These are phyloP conservation scores for Fusarium nurragi DNA, from an alignment of 2,329 filamentous ascomycete species.

Conservation along the genomic window DNA sequence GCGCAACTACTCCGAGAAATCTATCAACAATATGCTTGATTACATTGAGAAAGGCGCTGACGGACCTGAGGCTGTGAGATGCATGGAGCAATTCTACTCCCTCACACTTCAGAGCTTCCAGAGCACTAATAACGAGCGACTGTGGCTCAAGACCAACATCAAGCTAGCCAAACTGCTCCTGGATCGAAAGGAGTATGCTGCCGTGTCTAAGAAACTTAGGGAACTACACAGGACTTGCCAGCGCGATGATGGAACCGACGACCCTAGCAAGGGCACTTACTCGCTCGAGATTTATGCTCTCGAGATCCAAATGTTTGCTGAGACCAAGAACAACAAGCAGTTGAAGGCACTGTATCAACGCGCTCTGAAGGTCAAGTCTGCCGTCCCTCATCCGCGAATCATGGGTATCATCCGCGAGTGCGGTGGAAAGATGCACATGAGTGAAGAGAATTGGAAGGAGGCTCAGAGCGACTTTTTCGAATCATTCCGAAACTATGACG, in stretches of 20 bases:
- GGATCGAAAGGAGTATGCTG: slow-evolving; percentile 86
- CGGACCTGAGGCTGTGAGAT: slow-evolving; percentile 73
- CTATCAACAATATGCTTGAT: slow-evolving; percentile 99
- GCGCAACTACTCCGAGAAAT: slow-evolving; percentile 98
- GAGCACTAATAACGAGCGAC: slow-evolving; percentile 93
- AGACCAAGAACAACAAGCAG: slow-evolving; percentile 97
- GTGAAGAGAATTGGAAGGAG: slow-evolving; percentile 98
- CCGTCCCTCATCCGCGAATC: slow-evolving; percentile 97
- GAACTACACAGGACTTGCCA: slow-evolving; percentile 93
- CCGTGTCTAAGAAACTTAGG: slow-evolving; percentile 82
- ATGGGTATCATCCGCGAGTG: slow-evolving; percentile 99
- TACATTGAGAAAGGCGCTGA: slow-evolving; percentile 92
- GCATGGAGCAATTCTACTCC: slow-evolving; percentile 95
- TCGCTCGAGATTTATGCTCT: slow-evolving; percentile 94
- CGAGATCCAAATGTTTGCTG: slow-evolving; percentile 98
- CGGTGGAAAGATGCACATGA: slow-evolving; percentile 99
- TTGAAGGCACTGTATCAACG: slow-evolving; percentile 92
- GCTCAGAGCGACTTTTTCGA: slow-evolving; percentile 98
- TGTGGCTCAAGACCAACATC: slow-evolving; percentile 98
- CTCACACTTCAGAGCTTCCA: slow-evolving; percentile 94
- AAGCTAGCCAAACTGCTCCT: slow-evolving; percentile 93
- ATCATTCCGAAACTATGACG: slow-evolving; percentile 98
- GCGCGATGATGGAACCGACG: slow-evolving; percentile 84
- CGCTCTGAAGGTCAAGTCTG: slow-evolving; percentile 91
- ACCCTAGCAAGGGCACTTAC: slow-evolving; percentile 96